These are phyloP conservation scores for Emergomyces pasteurianus DNA, from an alignment of 2,329 filamentous ascomycete genomes.

Conservation along the genomic window DNA sequence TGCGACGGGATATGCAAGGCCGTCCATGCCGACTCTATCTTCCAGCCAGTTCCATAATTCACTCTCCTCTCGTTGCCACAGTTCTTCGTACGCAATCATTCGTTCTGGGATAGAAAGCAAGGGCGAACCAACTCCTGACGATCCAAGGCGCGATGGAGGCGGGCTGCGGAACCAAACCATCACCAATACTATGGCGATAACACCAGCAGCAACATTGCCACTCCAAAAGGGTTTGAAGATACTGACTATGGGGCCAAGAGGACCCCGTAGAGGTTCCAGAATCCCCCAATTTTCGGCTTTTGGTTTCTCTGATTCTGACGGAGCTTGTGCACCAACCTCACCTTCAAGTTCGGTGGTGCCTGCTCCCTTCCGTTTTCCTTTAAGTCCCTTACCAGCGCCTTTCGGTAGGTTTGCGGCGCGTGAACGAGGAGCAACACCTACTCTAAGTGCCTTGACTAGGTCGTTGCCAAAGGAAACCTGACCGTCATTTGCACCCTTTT, in stretches of 20 bases:
- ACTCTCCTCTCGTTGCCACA: slow-evolving; percentile 79
- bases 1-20: slow-evolving; percentile 28
- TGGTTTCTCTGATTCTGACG: slow-evolving; percentile 27
- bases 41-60: slow-evolving; percentile 92
- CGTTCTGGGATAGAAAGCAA: slow-evolving; percentile 47
- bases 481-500: slow-evolving; percentile 87
- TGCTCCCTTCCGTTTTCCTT: slow-evolving; percentile 49
- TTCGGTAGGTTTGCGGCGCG: slow-evolving; percentile 39
- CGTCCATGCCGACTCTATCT: slow-evolving; percentile 65
- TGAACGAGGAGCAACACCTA: slow-evolving; percentile 56
- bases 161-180: slow-evolving; percentile 56
- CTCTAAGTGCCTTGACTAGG: slow-evolving; percentile 60
- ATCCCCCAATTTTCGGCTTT: slow-evolving; percentile 56
- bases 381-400: slow-evolving; percentile 40
- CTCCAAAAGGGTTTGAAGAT: slow-evolving; percentile 60
- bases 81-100: slow-evolving; percentile 76
- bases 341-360: slow-evolving; percentile 29
- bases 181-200: slow-evolving; percentile 62
- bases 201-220: slow-evolving; percentile 63
- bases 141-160: slow-evolving; percentile 24
- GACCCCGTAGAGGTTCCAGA: slow-evolving; percentile 62
- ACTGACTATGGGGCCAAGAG: slow-evolving; percentile 58
- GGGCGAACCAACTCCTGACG: slow-evolving; percentile 25
- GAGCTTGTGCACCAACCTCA: slow-evolving; percentile 35
- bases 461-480: slow-evolving; percentile 75